Evolutionary conservation across 805 yeast species (phyloP), one percentile per base, ranked within the genome.

Genomic region (Kazachstania psychrophila): DNA sequence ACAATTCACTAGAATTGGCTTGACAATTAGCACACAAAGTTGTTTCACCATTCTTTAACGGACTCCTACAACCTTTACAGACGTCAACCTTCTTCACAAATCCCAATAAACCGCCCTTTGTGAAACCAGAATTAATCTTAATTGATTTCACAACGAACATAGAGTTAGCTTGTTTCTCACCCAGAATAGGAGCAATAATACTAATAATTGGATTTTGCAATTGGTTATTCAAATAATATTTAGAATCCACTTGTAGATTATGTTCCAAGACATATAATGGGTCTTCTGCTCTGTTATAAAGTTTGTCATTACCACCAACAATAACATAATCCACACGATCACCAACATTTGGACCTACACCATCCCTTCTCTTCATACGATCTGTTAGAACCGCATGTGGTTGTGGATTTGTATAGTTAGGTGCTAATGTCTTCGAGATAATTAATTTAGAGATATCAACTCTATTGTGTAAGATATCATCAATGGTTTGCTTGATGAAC

Each of bases 271-370:
- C 98, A 48, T 75, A 92, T 23, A 89, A 63, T 2, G 99, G 99
- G 54, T 92, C 99, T 60, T 92, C 99, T 1, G 96, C 88, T 60
- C 92, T 87, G 48, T 89, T 95, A 60, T 88, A 94, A 44, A 88
- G 81, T 56, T 86, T 88, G 33, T 66, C 76, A 39, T 85, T 83
- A 35, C 85, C 79, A 5, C 85, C 79, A 47, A 84, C 80, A 41
- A 92, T 88, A 24, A 92, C 98, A 56, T 89, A 92, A 5, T 97
- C 97, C 23, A 92, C 97, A 63, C 99, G 83, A 57, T 92, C 99
- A 40, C 99, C 99, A 33, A 92, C 71, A 10, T 86, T 77, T 3
- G 98, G 98, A 1, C 98, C 98, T 6, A 94, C 81, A 17, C 99
- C 99, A 55, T 92, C 99, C 67, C 99, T 79, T 56, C 87, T 86